Evolutionary conservation across 2,329 filamentous ascomycete genomes (phyloP).

Genomic region (Ceratocystis cacaofunesta): DNA sequence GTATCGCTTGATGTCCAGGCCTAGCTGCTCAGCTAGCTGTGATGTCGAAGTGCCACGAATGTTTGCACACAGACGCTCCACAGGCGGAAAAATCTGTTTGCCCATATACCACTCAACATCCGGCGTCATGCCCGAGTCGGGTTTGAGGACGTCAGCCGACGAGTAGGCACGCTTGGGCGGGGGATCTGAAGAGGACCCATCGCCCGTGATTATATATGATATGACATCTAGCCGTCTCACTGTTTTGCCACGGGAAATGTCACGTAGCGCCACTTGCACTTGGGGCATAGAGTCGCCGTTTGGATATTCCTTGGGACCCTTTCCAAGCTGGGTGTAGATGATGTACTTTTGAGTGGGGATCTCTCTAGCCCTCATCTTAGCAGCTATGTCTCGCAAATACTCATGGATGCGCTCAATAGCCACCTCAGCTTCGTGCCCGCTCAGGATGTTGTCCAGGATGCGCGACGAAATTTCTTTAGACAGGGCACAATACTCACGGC

Average conservation of each 20-base stretch:
- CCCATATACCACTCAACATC: conserved; percentile 97
- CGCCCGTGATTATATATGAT: conserved; percentile 79
- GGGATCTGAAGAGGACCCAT: conserved; percentile 46
- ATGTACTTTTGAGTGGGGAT: conserved; percentile 79
- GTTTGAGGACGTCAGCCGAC: conserved; percentile 68
- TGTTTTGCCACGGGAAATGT: conserved; percentile 71
- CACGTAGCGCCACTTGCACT: conserved; percentile 83
- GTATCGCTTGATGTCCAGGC: conserved; percentile 81
- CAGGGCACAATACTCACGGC: conserved; percentile 87
- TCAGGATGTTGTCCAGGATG: conserved; percentile 86
- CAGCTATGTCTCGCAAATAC: conserved; percentile 70
- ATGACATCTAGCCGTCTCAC: conserved; percentile 93
- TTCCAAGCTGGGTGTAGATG: conserved; percentile 95
- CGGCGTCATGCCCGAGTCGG: conserved; percentile 59
- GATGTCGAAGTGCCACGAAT: conserved; percentile 85
- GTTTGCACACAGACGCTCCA: conserved; percentile 92
- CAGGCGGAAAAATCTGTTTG: conserved; percentile 96
- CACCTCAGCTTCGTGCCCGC: conserved; percentile 78
- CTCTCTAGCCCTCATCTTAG: conserved; percentile 68
- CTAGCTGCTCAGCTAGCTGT: conserved; percentile 81
- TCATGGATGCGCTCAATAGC: conserved; percentile 86
- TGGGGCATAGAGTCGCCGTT: conserved; percentile 93
- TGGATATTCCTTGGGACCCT: conserved; percentile 82
- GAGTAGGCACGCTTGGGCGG: conserved; percentile 82
- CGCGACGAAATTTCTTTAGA: conserved; percentile 89